These are phyloP conservation scores for Buddleja alternifolia DNA, from an alignment of 257 asterid genomes.

Conservation along the genomic window DNA sequence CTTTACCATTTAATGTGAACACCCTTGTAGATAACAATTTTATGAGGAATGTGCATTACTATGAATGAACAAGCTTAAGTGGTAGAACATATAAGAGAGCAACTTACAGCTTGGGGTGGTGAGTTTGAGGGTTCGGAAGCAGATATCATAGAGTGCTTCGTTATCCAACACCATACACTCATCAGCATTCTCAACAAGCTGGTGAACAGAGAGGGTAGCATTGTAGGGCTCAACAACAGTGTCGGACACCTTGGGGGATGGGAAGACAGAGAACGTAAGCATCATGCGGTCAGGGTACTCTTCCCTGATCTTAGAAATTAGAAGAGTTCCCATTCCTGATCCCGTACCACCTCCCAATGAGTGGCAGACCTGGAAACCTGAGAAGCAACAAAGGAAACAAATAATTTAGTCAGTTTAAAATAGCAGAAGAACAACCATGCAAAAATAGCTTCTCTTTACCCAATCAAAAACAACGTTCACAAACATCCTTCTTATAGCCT, in stretches of 20 bases:
- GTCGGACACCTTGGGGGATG: constrained; percentile 81
- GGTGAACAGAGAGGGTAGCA: constrained; percentile 80
- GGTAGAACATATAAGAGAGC: not conserved
- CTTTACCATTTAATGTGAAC: no score
- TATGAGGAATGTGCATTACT: not conserved
- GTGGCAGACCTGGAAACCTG: constrained; percentile 84
- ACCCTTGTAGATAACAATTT: no score
- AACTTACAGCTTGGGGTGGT: constrained; percentile 80
- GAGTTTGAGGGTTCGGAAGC: constrained; percentile 74
- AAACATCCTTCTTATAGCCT: no score
- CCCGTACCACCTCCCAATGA: constrained; percentile 93
- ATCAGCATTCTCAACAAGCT: constrained; percentile 83
- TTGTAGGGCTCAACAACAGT: constrained; percentile 84
- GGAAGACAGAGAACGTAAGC: constrained; percentile 87
- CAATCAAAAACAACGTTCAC: not conserved
- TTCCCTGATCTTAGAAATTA: constrained; percentile 76
- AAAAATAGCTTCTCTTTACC: not conserved
- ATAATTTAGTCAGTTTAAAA: not conserved
- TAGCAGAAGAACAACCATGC: not conserved
- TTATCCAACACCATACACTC: constrained; percentile 84
- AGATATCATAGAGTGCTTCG: constrained; percentile 72
- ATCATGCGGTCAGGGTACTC: constrained; percentile 85
- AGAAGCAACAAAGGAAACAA: constrained; percentile 11
- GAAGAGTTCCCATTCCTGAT: constrained; percentile 86
- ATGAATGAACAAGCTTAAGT: not conserved